phyloP scores from a whole-genome alignment of 2,329 filamentous ascomycete genomes.

The Xylariales sp. region DNA sequence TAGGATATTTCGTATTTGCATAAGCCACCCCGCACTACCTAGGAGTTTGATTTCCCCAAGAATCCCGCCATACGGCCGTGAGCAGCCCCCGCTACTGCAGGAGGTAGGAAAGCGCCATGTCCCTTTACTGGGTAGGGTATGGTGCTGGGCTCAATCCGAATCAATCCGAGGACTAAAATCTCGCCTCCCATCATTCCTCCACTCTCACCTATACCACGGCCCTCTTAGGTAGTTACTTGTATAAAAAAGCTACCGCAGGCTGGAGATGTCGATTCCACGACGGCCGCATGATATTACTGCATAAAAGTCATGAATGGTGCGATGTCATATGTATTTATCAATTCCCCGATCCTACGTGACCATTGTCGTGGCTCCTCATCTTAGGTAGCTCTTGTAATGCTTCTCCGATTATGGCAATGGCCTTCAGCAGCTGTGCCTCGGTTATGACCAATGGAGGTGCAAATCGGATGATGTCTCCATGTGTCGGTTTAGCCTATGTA shows the following conservation, averaged over 20 bases:
- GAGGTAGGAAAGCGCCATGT: conserved; percentile 17
- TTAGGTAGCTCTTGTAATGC: conserved; percentile 84
- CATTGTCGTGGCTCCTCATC: conserved; percentile 59
- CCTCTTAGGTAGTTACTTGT: conserved; percentile 30
- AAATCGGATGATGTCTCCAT: conserved; percentile 97
- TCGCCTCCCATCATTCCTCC: conserved; percentile 44
- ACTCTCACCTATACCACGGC: conserved; percentile 38
- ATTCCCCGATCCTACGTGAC: conserved; percentile 47
- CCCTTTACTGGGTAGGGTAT: conserved; percentile 14
- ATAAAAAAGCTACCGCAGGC: conserved; percentile 31
- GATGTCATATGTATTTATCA: conserved; percentile 24
- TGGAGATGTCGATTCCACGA: conserved; percentile 18
- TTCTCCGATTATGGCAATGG: conserved; percentile 82
- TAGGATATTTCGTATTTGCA: conserved; percentile 20
- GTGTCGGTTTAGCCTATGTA: conserved; percentile 91
- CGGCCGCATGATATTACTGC: conserved; percentile 34
- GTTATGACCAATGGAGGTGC: conserved; percentile 97
- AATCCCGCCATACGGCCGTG: conserved; percentile 20
- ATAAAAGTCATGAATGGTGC: conserved; percentile 21
- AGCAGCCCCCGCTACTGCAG: conserved; percentile 5
- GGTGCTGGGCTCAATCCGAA: conserved; percentile 36
- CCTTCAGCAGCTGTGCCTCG: conserved; percentile 83
- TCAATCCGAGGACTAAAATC: conserved; percentile 33
- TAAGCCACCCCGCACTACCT: conserved; percentile 31
- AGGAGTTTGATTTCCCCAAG: conserved; percentile 1